Conservation (phyloP, 1,284 basidiomycete genomes). For the Cryptococcus sp. region DNA sequence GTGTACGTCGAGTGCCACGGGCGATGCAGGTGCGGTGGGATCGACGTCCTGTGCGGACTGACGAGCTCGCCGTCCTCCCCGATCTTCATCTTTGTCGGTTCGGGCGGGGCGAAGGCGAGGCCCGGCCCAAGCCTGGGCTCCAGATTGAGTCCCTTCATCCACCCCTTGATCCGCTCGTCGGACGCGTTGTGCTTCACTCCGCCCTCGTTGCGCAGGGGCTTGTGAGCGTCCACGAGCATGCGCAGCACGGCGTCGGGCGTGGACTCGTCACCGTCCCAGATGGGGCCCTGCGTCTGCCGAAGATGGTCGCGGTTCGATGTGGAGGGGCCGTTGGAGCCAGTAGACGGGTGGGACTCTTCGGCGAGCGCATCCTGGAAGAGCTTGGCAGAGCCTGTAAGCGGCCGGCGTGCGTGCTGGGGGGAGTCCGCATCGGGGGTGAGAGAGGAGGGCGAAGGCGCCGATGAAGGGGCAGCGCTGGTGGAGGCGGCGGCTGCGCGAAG, state of each 20-base stretch:
- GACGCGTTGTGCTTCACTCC: conserved; percentile 54
- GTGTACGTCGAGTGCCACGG: conserved; percentile 49
- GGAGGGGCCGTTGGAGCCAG: too few relatives aligned
- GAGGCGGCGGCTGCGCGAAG: neutral
- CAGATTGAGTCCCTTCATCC: conserved; percentile 43
- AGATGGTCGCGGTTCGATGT: conserved; percentile 31
- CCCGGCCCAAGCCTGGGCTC: conserved; percentile 24
- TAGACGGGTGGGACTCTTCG: conserved; percentile 55
- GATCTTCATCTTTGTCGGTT: neutral
- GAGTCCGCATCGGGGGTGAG: too few relatives aligned
- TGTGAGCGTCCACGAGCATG: conserved; percentile 83
- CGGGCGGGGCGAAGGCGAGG: neutral
- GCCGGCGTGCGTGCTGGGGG: neutral
- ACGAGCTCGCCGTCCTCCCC: neutral
- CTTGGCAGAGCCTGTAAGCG: conserved; percentile 58
- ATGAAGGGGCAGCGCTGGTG: neutral
- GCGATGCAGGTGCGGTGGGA: conserved; percentile 46
- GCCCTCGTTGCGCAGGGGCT: conserved; percentile 60
- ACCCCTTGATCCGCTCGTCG: conserved; percentile 67
- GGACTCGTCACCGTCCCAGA: conserved; percentile 73
- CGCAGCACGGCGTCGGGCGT: conserved; percentile 69
- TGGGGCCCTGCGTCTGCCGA: conserved; percentile 44
- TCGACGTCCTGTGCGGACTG: conserved; percentile 35
- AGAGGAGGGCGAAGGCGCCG: neutral
- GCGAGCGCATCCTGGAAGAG: conserved; percentile 65